Percentiles rank a stretch among this genome's conserved stretches.
phyloP scores from a whole-genome alignment of 768 basidiomycete genomes.

The Panaeolus papilionaceus region DNA sequence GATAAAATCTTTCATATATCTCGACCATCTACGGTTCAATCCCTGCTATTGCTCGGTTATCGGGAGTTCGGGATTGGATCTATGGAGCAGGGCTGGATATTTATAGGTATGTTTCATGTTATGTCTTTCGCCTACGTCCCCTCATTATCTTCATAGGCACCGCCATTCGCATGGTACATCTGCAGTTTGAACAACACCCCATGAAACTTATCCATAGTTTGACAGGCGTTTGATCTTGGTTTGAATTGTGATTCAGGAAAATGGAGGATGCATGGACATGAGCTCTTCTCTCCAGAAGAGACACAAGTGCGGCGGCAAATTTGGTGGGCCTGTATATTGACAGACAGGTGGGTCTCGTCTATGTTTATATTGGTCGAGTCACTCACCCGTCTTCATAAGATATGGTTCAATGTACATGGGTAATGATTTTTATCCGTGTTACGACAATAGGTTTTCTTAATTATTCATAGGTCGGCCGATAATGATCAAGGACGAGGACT shows the following conservation, averaged over 20 bases:
- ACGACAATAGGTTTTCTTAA: slow-evolving; percentile 17
- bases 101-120: slow-evolving; percentile 56
- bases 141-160: slow-evolving; percentile 26
- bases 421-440: slow-evolving; percentile 31
- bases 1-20: slow-evolving; percentile 70
- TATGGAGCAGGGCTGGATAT: slow-evolving; percentile 89
- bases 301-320: slow-evolving; percentile 76
- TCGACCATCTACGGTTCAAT: slow-evolving; percentile 79
- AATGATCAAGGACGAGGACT: slow-evolving; percentile 72
- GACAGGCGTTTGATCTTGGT: slow-evolving; percentile 79
- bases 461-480: slow-evolving; percentile 63
- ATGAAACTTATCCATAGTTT: slow-evolving; percentile 8
- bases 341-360: slow-evolving; percentile 60
- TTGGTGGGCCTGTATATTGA: slow-evolving; percentile 79
- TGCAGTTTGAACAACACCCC: not conserved
- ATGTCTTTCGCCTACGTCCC: slow-evolving; percentile 12
- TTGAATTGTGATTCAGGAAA: slow-evolving; percentile 79
- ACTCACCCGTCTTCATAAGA: slow-evolving; percentile 30
- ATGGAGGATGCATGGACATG: slow-evolving; percentile 70
- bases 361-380: not conserved
- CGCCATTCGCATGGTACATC: slow-evolving; percentile 39
- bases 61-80: slow-evolving; percentile 84
- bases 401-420: slow-evolving; percentile 81
- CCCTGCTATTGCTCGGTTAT: slow-evolving; percentile 78
- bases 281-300: slow-evolving; percentile 69